A percentile compares a stretch with the other conserved stretches of the same genome.
Evolutionary conservation across 2,329 filamentous ascomycete genomes (phyloP).

Genomic region (Magnaporthales sp.): DNA sequence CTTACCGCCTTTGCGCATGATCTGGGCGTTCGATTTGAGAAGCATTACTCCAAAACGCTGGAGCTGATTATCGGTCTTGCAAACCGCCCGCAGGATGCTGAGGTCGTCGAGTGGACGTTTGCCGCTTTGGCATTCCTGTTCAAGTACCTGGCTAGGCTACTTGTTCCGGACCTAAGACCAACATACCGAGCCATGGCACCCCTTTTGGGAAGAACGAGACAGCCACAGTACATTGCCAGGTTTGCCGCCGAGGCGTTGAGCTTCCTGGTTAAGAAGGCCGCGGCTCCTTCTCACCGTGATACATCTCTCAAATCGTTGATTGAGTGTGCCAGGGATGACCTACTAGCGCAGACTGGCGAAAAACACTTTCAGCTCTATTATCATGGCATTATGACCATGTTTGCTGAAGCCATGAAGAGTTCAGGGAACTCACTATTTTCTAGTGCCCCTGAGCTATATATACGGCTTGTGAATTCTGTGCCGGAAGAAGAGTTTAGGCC

Average conservation of each 20-base stretch:
- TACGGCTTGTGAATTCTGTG: conserved; percentile 40
- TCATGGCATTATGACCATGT: conserved; percentile 84
- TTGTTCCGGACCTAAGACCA: conserved; percentile 78
- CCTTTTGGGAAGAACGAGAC: conserved; percentile 71
- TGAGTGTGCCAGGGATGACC: conserved; percentile 60
- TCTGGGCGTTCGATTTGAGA: conserved; percentile 77
- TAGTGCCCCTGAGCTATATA: conserved; percentile 44
- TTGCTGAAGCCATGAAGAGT: conserved; percentile 71
- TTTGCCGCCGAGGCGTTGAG: conserved; percentile 94
- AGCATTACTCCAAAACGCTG: conserved; percentile 71
- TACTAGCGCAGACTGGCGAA: conserved; percentile 43
- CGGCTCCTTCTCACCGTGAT: conserved; percentile 59
- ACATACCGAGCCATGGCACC: conserved; percentile 77
- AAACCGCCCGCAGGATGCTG: conserved; percentile 65
- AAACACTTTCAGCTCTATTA: conserved; percentile 62
- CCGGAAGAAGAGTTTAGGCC: conserved; percentile 41
- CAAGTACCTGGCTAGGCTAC: conserved; percentile 85
- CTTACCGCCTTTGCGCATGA: conserved; percentile 93
- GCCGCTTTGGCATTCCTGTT: conserved; percentile 90
- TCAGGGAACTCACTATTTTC: conserved; percentile 52
- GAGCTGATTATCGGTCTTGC: conserved; percentile 70
- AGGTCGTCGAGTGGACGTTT: conserved; percentile 98
- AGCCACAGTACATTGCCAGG: conserved; percentile 78
- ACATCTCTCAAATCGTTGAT: conserved; percentile 64
- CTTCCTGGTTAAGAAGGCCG: conserved; percentile 86